phyloP scores from a whole-genome alignment of 139 green algal species.

The Coccomyxa sp. region DNA sequence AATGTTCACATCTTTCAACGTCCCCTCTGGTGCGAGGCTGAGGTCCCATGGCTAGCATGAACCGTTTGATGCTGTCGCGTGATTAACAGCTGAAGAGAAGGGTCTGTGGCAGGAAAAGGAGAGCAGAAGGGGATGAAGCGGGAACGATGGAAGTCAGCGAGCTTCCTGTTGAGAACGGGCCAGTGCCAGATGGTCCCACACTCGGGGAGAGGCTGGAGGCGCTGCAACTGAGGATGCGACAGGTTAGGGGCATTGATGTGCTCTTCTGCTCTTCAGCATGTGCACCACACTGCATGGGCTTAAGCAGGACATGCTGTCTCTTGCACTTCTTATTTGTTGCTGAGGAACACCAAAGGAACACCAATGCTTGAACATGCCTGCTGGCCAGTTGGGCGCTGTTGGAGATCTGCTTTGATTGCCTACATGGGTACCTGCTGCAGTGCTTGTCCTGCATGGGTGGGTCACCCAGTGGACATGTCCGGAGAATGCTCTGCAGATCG shows the following conservation, averaged over 20 bases:
- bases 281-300: not conserved
- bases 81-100: not conserved
- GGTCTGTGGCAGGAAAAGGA: not conserved
- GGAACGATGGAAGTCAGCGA: too few species aligned
- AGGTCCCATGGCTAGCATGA: not conserved
- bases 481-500: not conserved
- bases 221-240: conserved; percentile 16
- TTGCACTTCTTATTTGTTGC: too few species aligned
- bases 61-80: not conserved
- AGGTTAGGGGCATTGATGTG: not conserved
- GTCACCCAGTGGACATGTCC: not conserved
- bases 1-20: not conserved
- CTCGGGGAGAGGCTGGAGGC: conserved; percentile 23
- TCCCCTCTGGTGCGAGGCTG: not conserved
- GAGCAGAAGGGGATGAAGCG: not conserved
- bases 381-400: too few species aligned
- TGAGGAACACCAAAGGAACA: too few species aligned
- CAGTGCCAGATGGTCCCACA: conserved; percentile 5
- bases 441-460: not conserved
- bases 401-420: too few species aligned
- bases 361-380: too few species aligned
- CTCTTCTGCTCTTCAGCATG: not conserved
- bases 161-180: too few species aligned
- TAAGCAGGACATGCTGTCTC: too few species aligned
- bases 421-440: not conserved